phyloP scores from a whole-genome alignment of 352 stramenopile species.

The Thraustochytrium sp. region DNA sequence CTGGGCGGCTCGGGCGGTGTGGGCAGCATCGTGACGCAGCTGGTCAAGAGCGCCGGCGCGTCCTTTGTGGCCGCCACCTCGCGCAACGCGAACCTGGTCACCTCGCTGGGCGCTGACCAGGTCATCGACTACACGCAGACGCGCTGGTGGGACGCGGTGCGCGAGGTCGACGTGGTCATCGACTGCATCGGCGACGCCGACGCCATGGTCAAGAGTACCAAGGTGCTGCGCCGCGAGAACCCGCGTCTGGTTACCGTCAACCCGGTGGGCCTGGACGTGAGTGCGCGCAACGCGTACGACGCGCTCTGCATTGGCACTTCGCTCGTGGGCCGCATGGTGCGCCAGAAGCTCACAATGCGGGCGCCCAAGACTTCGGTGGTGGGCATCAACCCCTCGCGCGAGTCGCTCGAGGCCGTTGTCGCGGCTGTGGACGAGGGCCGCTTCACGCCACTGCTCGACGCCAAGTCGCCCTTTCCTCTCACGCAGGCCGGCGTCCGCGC shows the following conservation, averaged over 20 bases:
- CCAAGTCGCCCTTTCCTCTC: conserved; percentile 60
- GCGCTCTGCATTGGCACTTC: conserved; percentile 46
- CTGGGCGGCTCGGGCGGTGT: conserved; percentile 70
- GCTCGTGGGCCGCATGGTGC: conserved; percentile 50
- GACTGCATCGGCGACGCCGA: conserved; percentile 49
- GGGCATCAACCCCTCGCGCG: not conserved
- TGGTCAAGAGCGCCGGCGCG: conserved; percentile 57
- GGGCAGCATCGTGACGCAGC: conserved; percentile 64
- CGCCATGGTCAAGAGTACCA: conserved; percentile 51
- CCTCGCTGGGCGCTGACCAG: conserved; percentile 55
- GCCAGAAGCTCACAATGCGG: not conserved
- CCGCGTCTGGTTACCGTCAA: conserved; percentile 53
- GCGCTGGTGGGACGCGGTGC: conserved; percentile 55
- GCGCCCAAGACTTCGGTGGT: conserved; percentile 43
- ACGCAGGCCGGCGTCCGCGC: conserved; percentile 56
- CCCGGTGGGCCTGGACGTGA: conserved; percentile 43
- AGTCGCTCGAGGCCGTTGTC: conserved; percentile 51
- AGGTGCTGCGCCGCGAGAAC: conserved; percentile 31
- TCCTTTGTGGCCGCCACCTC: conserved; percentile 63
- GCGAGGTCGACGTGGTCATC: conserved; percentile 53
- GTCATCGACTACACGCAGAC: conserved; percentile 58
- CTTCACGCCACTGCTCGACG: conserved; percentile 63
- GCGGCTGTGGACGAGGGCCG: conserved; percentile 56
- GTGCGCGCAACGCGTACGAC: conserved; percentile 45
- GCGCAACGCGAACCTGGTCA: conserved; percentile 55